Conservation (phyloP, 2,329 filamentous ascomycete genomes). For the Fusarium proliferatum region DNA sequence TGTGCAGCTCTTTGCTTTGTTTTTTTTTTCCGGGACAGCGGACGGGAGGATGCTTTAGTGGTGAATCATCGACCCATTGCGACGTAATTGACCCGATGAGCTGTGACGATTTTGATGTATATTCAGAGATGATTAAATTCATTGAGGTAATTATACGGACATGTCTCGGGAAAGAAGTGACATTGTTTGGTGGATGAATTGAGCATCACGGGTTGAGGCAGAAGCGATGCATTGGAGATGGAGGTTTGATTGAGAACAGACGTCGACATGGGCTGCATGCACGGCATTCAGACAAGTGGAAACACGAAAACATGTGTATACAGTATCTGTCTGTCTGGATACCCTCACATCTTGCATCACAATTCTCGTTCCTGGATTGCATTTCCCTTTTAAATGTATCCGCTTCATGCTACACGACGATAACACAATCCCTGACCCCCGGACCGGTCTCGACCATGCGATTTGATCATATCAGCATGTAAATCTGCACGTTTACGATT, state of each 20-base stretch:
- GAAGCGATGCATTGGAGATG: background rate
- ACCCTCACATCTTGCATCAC: constrained; percentile 5
- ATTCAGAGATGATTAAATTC: background rate
- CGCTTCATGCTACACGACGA: background rate
- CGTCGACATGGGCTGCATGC: constrained; percentile 24
- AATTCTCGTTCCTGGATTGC: background rate
- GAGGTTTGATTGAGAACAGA: constrained; percentile 9
- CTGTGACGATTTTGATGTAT: constrained; percentile 3
- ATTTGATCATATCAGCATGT: constrained; percentile 1
- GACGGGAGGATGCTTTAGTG: constrained; percentile 8
- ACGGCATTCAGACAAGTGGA: constrained; percentile 17
- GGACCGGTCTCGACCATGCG: constrained; percentile 3
- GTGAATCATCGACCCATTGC: constrained; percentile 11
- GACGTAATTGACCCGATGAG: background rate
- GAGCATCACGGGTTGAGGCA: background rate
- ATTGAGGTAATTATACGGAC: background rate
- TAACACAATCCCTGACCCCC: background rate
- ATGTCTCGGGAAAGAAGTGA: background rate
- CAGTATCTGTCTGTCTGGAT: background rate
- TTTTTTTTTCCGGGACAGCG: background rate
- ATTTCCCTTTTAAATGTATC: background rate
- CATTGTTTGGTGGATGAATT: background rate
- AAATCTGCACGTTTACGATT: background rate
- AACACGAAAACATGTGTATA: background rate
- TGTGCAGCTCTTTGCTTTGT: constrained; percentile 8